A percentile compares a stretch with the other conserved stretches of the same genome.
Conservation (phyloP, 768 basidiomycete genomes). For the Kwoniella heveanensis region DNA sequence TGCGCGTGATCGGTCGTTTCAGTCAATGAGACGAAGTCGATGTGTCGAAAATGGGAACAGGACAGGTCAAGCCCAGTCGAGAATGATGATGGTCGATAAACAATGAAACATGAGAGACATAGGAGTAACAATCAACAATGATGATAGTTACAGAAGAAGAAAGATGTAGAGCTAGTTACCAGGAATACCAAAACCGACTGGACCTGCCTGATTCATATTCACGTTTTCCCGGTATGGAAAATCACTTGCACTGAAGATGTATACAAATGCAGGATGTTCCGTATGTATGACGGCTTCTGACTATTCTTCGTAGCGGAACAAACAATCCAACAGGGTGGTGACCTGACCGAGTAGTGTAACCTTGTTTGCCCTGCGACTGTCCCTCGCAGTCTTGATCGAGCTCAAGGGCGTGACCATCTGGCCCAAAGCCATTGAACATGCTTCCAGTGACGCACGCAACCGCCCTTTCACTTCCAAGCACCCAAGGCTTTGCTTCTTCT, state of each 20-base stretch:
- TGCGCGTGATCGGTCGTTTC: too few relatives aligned
- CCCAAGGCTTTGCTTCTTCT: neutral
- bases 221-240: neutral
- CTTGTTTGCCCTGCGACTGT: neutral
- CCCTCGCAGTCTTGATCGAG: neutral
- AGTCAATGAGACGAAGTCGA: conserved; percentile 15
- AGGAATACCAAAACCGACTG: conserved; percentile 11
- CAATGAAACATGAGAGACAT: conserved; percentile 3
- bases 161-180: neutral
- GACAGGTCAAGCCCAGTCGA: conserved; percentile 19
- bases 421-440: neutral
- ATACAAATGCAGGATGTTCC: too few relatives aligned
- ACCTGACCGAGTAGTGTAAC: neutral
- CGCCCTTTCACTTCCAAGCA: too few relatives aligned
- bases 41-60: neutral
- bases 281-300: neutral
- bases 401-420: neutral
- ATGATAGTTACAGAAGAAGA: too few relatives aligned
- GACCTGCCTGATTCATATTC: neutral
- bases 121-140: too few relatives aligned
- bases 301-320: neutral
- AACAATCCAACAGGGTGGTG: conserved; percentile 1
- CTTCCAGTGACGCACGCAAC: conserved; percentile 14
- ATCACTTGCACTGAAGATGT: neutral
- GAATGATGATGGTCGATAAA: neutral